Evolutionary conservation across 1,139 yeast genomes (phyloP).

Genomic region (Pichia sp.): DNA sequence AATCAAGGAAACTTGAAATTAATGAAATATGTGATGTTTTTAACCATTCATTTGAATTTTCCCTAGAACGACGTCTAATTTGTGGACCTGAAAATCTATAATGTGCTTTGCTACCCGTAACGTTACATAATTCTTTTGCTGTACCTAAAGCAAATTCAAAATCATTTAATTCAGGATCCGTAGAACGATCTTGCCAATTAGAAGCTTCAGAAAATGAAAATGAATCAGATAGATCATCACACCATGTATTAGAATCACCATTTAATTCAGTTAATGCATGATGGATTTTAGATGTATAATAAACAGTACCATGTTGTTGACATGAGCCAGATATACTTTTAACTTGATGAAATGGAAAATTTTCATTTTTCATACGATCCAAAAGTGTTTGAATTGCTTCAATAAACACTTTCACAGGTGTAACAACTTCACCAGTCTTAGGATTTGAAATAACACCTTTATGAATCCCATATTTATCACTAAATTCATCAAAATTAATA

Average conservation of each 20-base stretch:
- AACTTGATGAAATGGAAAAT: constrained; percentile 57
- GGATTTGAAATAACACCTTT: constrained; percentile 66
- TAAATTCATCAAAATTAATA: constrained; percentile 66
- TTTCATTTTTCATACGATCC: constrained; percentile 43
- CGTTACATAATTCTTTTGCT: constrained; percentile 52
- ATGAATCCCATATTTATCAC: constrained; percentile 45
- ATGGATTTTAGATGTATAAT: constrained; percentile 54
- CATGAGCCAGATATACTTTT: constrained; percentile 77
- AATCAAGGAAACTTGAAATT: constrained; percentile 74
- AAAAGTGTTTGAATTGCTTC: constrained; percentile 72
- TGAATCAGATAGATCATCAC: constrained; percentile 31
- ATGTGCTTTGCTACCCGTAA: constrained; percentile 86
- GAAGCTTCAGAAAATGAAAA: constrained; percentile 68
- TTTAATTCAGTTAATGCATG: constrained; percentile 34
- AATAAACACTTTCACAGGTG: constrained; percentile 90
- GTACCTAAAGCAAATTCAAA: constrained; percentile 65
- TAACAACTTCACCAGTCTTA: constrained; percentile 49
- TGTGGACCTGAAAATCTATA: constrained; percentile 89
- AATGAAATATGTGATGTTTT: constrained; percentile 60
- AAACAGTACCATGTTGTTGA: constrained; percentile 91
- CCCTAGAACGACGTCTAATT: constrained; percentile 64
- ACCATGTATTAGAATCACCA: constrained; percentile 41
- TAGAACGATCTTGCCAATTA: constrained; percentile 94
- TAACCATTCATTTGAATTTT: constrained; percentile 37
- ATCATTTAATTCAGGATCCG: constrained; percentile 57